Percentiles rank a stretch among this genome's conserved stretches.
phyloP scores from a whole-genome alignment of 768 basidiomycete species.

The Phylloporus sp. region DNA sequence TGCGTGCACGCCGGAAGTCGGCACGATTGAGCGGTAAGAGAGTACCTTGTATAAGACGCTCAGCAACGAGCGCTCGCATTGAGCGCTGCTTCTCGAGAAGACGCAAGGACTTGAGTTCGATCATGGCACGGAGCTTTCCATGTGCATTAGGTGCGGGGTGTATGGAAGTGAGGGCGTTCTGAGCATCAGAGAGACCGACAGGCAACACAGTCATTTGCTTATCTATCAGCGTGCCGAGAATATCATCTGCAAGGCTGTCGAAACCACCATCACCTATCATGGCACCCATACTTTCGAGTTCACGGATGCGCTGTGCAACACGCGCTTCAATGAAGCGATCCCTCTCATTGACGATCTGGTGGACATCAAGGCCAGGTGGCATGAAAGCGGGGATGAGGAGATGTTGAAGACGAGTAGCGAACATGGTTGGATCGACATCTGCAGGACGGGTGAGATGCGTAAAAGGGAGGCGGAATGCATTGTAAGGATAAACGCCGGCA shows the following conservation, averaged over 20 bases:
- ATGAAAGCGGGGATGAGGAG: constrained; percentile 85
- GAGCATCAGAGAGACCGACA: constrained; percentile 33
- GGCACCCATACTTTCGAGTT: constrained; percentile 75
- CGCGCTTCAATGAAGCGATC: constrained; percentile 89
- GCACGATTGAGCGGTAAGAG: constrained; percentile 87
- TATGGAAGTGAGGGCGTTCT: constrained; percentile 6
- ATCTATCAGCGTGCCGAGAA: constrained; percentile 8
- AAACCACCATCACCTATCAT: constrained; percentile 77
- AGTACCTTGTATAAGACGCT: constrained; percentile 82
- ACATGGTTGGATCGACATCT: constrained; percentile 56
- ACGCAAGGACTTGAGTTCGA: constrained; percentile 88
- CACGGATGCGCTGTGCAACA: constrained; percentile 81
- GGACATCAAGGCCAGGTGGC: constrained; percentile 89
- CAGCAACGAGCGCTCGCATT: constrained; percentile 80
- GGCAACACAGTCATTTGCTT: constrained; percentile 20
- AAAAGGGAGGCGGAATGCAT: constrained; percentile 84
- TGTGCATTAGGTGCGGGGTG: constrained; percentile 64
- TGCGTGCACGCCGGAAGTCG: constrained; percentile 85
- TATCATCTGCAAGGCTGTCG: constrained; percentile 45
- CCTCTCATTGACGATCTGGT: constrained; percentile 86
- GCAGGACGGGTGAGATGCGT: constrained; percentile 67
- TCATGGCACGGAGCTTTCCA: constrained; percentile 83
- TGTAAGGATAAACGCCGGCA: constrained; percentile 88
- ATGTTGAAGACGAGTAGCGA: constrained; percentile 71
- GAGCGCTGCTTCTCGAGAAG: constrained; percentile 90